phyloP scores from a whole-genome alignment of 2,329 filamentous ascomycete species.

The Aspergillus sergii region DNA sequence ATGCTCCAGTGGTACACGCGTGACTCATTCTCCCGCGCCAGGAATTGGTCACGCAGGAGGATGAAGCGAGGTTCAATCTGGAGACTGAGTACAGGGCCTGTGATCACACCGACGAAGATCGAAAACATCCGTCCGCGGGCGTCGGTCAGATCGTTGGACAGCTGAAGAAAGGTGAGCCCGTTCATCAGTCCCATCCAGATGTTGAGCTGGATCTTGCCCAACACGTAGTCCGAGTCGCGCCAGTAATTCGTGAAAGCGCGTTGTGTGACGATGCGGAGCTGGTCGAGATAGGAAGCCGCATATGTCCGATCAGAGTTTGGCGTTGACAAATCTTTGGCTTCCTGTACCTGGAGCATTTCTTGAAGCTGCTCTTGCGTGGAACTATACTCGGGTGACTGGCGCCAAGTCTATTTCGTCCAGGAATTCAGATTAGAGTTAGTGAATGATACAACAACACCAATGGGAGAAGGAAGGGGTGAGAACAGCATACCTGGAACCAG shows the following conservation, averaged over 20 bases:
- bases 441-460: not conserved
- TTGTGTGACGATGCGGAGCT: constrained; percentile 63
- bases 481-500: not conserved
- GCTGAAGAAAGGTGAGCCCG: constrained; percentile 9
- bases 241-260: constrained; percentile 20
- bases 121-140: constrained; percentile 9
- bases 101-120: constrained; percentile 9
- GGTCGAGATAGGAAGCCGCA: constrained; percentile 45
- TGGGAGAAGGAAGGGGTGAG: not conserved
- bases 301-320: constrained; percentile 1
- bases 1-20: constrained; percentile 18
- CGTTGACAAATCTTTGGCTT: not conserved
- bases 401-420: not conserved
- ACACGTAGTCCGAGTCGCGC: constrained; percentile 17
- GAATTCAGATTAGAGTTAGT: not conserved
- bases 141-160: not conserved
- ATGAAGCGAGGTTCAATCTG: constrained; percentile 20
- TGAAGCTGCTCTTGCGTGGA: not conserved
- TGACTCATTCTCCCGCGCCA: constrained; percentile 15
- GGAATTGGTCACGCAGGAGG: constrained; percentile 12
- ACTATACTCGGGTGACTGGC: not conserved
- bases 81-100: constrained; percentile 6
- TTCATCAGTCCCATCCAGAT: constrained; percentile 14
- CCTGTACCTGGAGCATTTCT: not conserved
- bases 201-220: constrained; percentile 12